Percentiles rank a stretch among this genome's conserved stretches.
These are phyloP conservation scores for Bondarzewia mesenterica DNA, from an alignment of 1,284 basidiomycete species.

Conservation along the genomic window DNA sequence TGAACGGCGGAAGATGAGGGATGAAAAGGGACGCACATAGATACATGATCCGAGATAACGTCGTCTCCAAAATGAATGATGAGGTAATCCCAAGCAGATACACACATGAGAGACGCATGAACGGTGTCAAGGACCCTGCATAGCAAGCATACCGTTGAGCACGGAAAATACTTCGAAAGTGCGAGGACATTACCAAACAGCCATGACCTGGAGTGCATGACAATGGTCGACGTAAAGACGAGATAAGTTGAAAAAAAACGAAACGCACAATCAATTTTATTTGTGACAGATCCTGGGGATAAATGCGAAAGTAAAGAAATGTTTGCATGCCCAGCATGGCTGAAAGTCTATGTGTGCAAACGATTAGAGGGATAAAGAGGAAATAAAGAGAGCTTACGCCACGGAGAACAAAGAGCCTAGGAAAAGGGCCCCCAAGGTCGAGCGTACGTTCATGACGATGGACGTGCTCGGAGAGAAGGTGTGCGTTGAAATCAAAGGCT, in stretches of 20 bases:
- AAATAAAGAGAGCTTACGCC: slow-evolving; percentile 2
- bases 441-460: slow-evolving; percentile 1
- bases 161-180: not conserved
- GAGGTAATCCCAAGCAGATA: slow-evolving; percentile 31
- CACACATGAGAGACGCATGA: slow-evolving; percentile 30
- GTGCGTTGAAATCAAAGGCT: too few relatives aligned
- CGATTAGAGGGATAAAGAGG: not conserved
- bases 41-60: slow-evolving; percentile 24
- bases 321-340: slow-evolving; percentile 15
- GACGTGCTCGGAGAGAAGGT: slow-evolving; percentile 4
- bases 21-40: slow-evolving; percentile 23
- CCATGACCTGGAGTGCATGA: slow-evolving; percentile 1
- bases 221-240: not conserved
- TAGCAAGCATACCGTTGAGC: not conserved
- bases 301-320: slow-evolving; percentile 16
- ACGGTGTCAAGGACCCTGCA: slow-evolving; percentile 24
- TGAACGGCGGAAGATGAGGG: not conserved
- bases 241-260: not conserved
- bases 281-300: slow-evolving; percentile 11
- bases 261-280: slow-evolving; percentile 14
- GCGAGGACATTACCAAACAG: slow-evolving; percentile 4
- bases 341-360: slow-evolving; percentile 12
- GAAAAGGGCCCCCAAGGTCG: slow-evolving; percentile 8
- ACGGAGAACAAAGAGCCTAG: slow-evolving; percentile 10
- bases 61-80: slow-evolving; percentile 29